Evolutionary conservation across 805 yeast genomes (phyloP).

Genomic region (Starmerella bombicola): DNA sequence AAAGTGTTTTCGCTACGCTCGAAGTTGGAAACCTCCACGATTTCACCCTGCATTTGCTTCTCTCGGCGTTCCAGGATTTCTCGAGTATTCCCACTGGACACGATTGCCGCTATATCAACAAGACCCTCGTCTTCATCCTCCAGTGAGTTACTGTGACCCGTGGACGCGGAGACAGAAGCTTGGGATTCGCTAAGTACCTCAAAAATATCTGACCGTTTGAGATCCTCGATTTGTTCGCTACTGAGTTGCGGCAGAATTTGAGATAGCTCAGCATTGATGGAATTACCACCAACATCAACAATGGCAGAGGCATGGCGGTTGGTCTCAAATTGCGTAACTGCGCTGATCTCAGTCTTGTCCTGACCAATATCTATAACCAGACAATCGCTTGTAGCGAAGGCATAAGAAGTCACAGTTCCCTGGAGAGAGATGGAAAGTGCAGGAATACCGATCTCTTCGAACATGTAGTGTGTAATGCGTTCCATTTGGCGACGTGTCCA

Average conservation of each 20-base stretch:
- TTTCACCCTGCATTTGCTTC: constrained; percentile 32
- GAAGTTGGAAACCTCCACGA: constrained; percentile 38
- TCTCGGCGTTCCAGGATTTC: constrained; percentile 59
- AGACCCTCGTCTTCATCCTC: constrained; percentile 54
- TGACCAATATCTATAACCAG: constrained; percentile 72
- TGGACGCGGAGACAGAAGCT: constrained; percentile 37
- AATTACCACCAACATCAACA: constrained; percentile 48
- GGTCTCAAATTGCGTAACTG: constrained; percentile 62
- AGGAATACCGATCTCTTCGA: constrained; percentile 59
- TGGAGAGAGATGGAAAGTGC: constrained; percentile 60
- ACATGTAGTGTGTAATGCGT: constrained; percentile 54
- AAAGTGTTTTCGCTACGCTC: constrained; percentile 67
- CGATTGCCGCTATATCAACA: constrained; percentile 80
- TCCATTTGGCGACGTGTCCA: constrained; percentile 67
- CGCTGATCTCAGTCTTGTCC: constrained; percentile 61
- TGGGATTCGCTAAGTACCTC: constrained; percentile 68
- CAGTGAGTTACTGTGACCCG: constrained; percentile 15
- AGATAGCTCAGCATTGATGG: constrained; percentile 44
- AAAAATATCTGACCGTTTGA: constrained; percentile 62
- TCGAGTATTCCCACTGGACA: constrained; percentile 61
- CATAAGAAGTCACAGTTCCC: constrained; percentile 58
- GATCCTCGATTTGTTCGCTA: constrained; percentile 50
- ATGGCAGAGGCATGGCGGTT: constrained; percentile 42
- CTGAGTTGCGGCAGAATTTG: constrained; percentile 47
- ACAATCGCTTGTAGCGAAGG: constrained; percentile 50